These are phyloP conservation scores for Drechslerella coelobrocha DNA, from an alignment of 2,329 filamentous ascomycete species.

Conservation along the genomic window DNA sequence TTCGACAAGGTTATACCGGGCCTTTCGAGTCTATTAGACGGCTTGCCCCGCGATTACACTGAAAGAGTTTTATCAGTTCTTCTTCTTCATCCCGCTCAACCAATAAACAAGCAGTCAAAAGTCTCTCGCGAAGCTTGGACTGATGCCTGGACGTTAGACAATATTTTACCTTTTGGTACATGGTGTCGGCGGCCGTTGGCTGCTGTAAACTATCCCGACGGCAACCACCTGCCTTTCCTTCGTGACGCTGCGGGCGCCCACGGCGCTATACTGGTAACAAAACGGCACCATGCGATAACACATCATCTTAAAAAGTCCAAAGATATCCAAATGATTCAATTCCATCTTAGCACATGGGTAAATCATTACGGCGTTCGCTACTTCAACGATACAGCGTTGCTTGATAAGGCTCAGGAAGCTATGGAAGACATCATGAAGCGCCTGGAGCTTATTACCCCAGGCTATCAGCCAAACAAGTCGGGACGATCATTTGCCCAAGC, in stretches of 20 bases:
- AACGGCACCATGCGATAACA: slow-evolving; percentile 6
- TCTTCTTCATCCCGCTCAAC: slow-evolving; percentile 5
- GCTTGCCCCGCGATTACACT: slow-evolving; percentile 7
- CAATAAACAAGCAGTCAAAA: background rate
- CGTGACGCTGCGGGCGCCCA: background rate
- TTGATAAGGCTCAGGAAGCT: background rate
- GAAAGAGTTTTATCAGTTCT: slow-evolving; percentile 19
- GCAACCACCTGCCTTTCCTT: slow-evolving; percentile 1
- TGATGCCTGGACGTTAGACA: background rate
- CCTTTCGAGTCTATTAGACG: slow-evolving; percentile 9
- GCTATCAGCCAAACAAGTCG: background rate
- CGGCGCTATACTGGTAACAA: slow-evolving; percentile 4
- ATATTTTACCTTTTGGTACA: slow-evolving; percentile 1
- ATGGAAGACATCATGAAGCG: slow-evolving; percentile 16
- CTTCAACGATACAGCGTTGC: slow-evolving; percentile 6
- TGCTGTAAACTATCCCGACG: background rate
- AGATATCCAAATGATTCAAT: slow-evolving; percentile 15
- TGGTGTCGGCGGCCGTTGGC: slow-evolving; percentile 4
- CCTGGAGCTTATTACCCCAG: background rate
- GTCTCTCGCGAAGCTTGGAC: background rate
- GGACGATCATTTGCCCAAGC: slow-evolving; percentile 35
- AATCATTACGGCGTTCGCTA: slow-evolving; percentile 10
- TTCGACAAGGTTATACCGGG: slow-evolving; percentile 1
- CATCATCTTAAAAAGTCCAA: slow-evolving; percentile 1
- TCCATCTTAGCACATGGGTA: slow-evolving; percentile 20